Evolutionary conservation across 768 basidiomycete species (phyloP).

Genomic region (Imleria badia): DNA sequence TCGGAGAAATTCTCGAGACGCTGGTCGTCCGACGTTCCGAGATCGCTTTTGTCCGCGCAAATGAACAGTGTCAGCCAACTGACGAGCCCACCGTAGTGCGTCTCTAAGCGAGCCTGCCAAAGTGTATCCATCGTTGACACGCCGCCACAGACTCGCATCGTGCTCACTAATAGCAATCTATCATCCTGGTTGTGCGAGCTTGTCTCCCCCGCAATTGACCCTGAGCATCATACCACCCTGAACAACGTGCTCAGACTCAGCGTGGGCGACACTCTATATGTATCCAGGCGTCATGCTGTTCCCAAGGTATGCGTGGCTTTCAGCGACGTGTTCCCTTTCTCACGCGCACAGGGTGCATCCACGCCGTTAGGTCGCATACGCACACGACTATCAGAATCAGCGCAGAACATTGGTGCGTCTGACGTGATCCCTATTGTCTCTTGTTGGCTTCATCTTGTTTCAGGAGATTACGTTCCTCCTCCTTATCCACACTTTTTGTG

Average conservation of each 20-base stretch:
- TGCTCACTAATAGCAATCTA: constrained; percentile 46
- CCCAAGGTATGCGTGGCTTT: constrained; percentile 47
- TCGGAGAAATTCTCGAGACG: constrained; percentile 32
- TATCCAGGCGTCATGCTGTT: constrained; percentile 48
- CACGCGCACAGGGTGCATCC: constrained; percentile 70
- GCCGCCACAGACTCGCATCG: constrained; percentile 46
- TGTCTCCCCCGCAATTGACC: constrained; percentile 22
- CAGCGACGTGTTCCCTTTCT: constrained; percentile 13
- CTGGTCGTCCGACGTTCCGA: constrained; percentile 34
- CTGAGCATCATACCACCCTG: constrained; percentile 33
- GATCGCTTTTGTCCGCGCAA: constrained; percentile 29
- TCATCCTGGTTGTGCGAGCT: constrained; percentile 46
- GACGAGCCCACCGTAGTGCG: constrained; percentile 30
- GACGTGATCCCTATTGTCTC: constrained; percentile 8
- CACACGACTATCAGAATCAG: constrained; percentile 62
- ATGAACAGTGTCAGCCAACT: constrained; percentile 10
- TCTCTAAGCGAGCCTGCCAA: not conserved
- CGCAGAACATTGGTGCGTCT: constrained; percentile 58
- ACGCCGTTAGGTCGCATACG: constrained; percentile 76
- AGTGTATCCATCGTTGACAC: constrained; percentile 8
- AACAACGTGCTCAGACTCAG: constrained; percentile 44
- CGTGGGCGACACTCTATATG: constrained; percentile 57
- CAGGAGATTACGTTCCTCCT: constrained; percentile 59
- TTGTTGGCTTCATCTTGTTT: constrained; percentile 13
- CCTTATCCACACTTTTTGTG: constrained; percentile 81